Evolutionary conservation across 2,329 filamentous ascomycete species (phyloP), one percentile per base, ranked within the genome.

Genomic region (Scopulariopsis brevicaulis): DNA sequence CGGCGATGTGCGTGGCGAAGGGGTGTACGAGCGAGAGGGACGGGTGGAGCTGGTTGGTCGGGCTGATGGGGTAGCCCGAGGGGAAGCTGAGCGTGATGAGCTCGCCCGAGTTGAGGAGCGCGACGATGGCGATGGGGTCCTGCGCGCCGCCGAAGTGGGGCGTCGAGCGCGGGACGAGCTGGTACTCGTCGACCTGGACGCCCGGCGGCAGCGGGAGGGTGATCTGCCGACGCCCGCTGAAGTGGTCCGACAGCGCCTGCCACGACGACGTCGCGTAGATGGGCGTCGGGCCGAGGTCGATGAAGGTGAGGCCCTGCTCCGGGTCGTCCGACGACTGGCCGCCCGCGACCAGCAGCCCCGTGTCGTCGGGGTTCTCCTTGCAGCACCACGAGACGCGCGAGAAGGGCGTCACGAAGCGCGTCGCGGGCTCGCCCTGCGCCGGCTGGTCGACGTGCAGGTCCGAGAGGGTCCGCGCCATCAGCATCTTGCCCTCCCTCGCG

Each of bases 321-420:
- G 82, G 77, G 46, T 84, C 79, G 20, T 86, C 85, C 0, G 82
- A 79, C 1, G 82, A 77, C 61, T 87, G 81, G 4, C 94, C 94
- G 34, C 94, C 94, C 2, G 91, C 89, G 58, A 99, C 80, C 46
- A 99, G 73, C 25, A 99, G 77, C 1, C 86, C 93, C 20, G 91
- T 97, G 66, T 99, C 93, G 65, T 99, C 94, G 0, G 91, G 87
- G 66, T 97, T 96, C 60, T 86, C 80, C 69, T 96, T 96, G 59
- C 90, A 93, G 72, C 94, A 99, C 94, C 94, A 99, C 1, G 85
- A 81, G 58, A 97, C 84, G 61, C 85, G 85, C 60, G 83, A 82
- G 60, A 93, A 87, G 0, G 90, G 90, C 58, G 89, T 86, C 61
- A 88, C 86, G 15, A 86, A 71, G 18, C 78, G 77, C 50, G 84